A percentile compares a stretch with the other conserved stretches of the same genome.
These are phyloP conservation scores for Canavalia gladiata DNA, from an alignment of 306 rosid genomes.

Conservation along the genomic window DNA sequence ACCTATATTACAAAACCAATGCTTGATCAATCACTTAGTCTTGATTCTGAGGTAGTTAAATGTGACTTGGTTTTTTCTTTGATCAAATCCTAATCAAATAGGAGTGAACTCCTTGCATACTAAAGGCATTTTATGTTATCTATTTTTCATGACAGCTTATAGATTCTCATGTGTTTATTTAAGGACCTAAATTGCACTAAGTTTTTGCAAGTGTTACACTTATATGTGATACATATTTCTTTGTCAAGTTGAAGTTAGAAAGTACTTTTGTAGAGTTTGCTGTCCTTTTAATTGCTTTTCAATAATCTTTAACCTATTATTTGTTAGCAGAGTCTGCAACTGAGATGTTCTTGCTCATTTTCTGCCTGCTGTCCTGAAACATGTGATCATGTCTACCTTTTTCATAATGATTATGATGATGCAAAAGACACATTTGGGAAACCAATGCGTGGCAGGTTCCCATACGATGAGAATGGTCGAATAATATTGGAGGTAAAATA, in stretches of 20 bases:
- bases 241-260: constrained; percentile 30
- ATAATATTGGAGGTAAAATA: constrained; percentile 81
- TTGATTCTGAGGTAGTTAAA: constrained; percentile 71
- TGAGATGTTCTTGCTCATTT: constrained; percentile 74
- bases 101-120: constrained; percentile 26
- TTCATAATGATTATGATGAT: constrained; percentile 76
- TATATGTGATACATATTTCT: not conserved
- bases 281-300: constrained; percentile 13
- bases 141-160: constrained; percentile 30
- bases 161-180: not conserved
- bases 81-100: constrained; percentile 24
- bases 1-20: constrained; percentile 66
- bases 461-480: constrained; percentile 80
- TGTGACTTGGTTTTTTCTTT: constrained; percentile 15
- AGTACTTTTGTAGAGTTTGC: not conserved
- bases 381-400: constrained; percentile 87
- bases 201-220: constrained; percentile 6
- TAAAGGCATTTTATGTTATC: constrained; percentile 25
- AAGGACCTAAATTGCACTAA: constrained; percentile 6
- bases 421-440: constrained; percentile 81
- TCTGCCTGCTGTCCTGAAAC: constrained; percentile 71
- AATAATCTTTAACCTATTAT: not conserved
- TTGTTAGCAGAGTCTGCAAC: constrained; percentile 66
- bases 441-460: constrained; percentile 79
- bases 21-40: constrained; percentile 61